Conservation (phyloP, 2,329 filamentous ascomycete species). For the Pyricularia pennisetigena region DNA sequence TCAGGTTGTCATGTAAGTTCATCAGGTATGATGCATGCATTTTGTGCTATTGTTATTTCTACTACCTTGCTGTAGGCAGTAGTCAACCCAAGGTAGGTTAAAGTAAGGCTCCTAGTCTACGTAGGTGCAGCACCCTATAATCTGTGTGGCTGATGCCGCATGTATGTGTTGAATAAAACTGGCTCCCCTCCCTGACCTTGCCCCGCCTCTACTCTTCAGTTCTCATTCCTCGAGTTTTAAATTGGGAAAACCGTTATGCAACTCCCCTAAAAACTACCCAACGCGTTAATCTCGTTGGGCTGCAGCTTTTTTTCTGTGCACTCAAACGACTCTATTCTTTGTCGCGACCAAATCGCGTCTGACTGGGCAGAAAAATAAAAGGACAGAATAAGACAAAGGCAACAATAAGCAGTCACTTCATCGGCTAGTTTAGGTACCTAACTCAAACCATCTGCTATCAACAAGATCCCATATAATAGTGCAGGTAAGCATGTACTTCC, state of each 20-base stretch:
- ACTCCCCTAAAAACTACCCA: neutral
- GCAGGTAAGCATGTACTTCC: neutral
- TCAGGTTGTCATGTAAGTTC: neutral
- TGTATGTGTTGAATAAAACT: constrained; percentile 3
- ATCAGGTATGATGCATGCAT: neutral
- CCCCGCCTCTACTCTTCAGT: constrained; percentile 3
- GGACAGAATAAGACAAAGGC: neutral
- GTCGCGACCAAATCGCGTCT: neutral
- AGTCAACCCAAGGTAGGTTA: neutral
- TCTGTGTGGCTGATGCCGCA: neutral
- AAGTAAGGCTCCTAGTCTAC: neutral
- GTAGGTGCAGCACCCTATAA: neutral
- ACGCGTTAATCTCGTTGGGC: neutral
- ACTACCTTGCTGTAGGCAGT: neutral
- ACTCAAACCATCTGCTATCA: neutral
- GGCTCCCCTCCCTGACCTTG: constrained; percentile 4
- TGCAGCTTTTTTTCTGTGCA: neutral
- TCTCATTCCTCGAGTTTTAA: neutral
- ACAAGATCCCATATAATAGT: neutral
- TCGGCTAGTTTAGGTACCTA: neutral
- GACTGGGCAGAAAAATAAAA: neutral
- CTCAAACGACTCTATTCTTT: neutral
- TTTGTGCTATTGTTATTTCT: neutral
- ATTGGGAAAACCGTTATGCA: neutral
- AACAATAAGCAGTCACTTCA: neutral